Evolutionary conservation across 176 grass and related monocot species (phyloP).

Genomic region (Puya raimondii): DNA sequence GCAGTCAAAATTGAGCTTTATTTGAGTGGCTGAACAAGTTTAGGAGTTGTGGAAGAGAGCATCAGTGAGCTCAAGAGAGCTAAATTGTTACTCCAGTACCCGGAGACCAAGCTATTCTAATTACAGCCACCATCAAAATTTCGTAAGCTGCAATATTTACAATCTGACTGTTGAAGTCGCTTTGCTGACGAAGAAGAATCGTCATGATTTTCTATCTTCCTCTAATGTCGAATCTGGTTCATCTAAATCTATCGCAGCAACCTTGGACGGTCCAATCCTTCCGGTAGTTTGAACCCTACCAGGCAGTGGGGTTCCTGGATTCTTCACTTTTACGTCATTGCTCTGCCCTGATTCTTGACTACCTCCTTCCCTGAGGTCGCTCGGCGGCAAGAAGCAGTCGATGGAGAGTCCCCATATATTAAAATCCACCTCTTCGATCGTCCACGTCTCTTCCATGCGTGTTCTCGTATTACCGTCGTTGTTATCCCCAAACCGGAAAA

Average conservation of each 20-base stretch:
- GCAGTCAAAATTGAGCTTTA: not conserved
- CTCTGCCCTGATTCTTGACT: slow-evolving; percentile 23
- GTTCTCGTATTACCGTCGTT: slow-evolving; percentile 56
- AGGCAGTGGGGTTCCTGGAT: slow-evolving; percentile 16
- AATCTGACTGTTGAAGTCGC: not conserved
- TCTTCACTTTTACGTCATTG: slow-evolving; percentile 23
- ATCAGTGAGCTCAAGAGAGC: slow-evolving; percentile 17
- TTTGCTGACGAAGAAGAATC: slow-evolving; percentile 3
- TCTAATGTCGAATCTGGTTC: slow-evolving; percentile 29
- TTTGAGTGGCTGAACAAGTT: not conserved
- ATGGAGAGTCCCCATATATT: slow-evolving; percentile 76
- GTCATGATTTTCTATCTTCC: slow-evolving; percentile 39
- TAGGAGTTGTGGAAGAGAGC: not conserved
- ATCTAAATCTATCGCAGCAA: slow-evolving; percentile 55
- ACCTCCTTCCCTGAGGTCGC: slow-evolving; percentile 55
- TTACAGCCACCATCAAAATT: slow-evolving; percentile 22
- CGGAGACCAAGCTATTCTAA: slow-evolving; percentile 29
- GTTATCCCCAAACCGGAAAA: slow-evolving; percentile 67
- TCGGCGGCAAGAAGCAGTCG: slow-evolving; percentile 92
- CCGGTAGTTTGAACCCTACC: slow-evolving; percentile 37
- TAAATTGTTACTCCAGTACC: slow-evolving; percentile 23
- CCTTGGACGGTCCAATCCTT: slow-evolving; percentile 62
- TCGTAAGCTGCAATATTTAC: slow-evolving; percentile 49
- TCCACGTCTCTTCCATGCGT: slow-evolving; percentile 84
- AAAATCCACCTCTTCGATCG: slow-evolving; percentile 89